Evolutionary conservation across 345 rosid genomes (phyloP).

Genomic region (Acer saccharum): DNA sequence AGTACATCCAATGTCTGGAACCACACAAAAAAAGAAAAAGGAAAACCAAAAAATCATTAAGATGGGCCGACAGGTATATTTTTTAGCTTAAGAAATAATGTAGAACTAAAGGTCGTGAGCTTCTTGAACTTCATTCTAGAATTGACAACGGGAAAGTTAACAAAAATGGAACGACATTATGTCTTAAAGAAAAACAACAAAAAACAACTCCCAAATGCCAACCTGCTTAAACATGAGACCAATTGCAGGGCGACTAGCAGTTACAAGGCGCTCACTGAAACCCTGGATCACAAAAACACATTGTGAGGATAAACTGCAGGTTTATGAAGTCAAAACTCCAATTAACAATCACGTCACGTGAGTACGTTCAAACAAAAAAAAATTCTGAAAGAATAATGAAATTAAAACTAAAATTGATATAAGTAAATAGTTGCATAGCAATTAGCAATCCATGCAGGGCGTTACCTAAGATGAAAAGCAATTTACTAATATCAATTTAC

Average conservation of each 20-base stretch:
- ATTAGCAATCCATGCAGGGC: neutral
- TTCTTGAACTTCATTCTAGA: neutral
- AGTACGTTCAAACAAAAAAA: neutral
- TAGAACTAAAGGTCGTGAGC: neutral
- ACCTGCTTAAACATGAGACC: slow-evolving; percentile 98
- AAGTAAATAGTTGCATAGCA: neutral
- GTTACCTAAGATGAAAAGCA: slow-evolving; percentile 12
- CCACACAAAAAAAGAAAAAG: slow-evolving; percentile 6
- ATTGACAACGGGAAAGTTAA: slow-evolving; percentile 2
- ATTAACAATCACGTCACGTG: neutral
- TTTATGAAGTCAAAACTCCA: slow-evolving; percentile 16
- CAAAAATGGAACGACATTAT: neutral
- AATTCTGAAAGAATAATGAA: neutral
- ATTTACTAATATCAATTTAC: neutral
- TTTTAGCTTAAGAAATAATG: neutral
- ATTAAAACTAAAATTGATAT: neutral
- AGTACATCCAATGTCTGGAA: slow-evolving; percentile 90
- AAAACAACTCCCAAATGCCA: slow-evolving; percentile 15
- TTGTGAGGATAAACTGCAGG: slow-evolving; percentile 7
- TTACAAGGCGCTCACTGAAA: slow-evolving; percentile 88
- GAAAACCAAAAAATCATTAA: slow-evolving; percentile 17
- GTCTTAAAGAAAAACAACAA: too few species aligned
- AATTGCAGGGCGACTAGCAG: slow-evolving; percentile 79
- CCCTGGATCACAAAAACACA: slow-evolving; percentile 58
- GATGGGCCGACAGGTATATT: neutral